Percentiles rank a stretch among this genome's conserved stretches.
phyloP scores from a whole-genome alignment of 176 grass and related monocot genomes.

The Bromus sterilis region DNA sequence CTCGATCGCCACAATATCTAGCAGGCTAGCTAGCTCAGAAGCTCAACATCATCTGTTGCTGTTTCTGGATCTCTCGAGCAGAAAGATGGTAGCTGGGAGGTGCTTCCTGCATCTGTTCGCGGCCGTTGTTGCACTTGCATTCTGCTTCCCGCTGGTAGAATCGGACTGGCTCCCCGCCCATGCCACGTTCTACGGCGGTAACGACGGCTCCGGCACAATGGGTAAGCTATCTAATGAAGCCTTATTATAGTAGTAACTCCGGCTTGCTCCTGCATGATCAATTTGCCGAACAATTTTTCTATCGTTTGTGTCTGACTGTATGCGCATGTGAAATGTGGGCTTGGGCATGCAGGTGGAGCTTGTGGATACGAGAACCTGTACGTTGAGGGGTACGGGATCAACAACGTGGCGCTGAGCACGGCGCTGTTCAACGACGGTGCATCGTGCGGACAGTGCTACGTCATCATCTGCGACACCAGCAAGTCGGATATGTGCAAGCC shows the following conservation, averaged over 20 bases:
- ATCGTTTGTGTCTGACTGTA: not conserved
- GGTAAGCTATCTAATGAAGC: not conserved
- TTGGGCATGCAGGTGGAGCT: conserved; percentile 48
- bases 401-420: conserved; percentile 44
- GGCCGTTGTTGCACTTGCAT: not conserved
- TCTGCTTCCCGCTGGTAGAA: not conserved
- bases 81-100: not conserved
- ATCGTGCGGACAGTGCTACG: conserved; percentile 49
- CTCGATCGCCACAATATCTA: not conserved
- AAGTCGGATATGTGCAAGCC: not conserved
- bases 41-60: not conserved
- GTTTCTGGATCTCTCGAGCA: not conserved
- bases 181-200: conserved; percentile 46
- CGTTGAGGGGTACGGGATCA: conserved; percentile 30
- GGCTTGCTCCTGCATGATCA: not conserved
- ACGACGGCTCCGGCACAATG: conserved; percentile 45
- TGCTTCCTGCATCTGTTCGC: not conserved
- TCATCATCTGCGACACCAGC: conserved; percentile 25
- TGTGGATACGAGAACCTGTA: conserved; percentile 63
- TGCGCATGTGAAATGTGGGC: not conserved
- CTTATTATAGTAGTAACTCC: no score
- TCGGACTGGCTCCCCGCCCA: not conserved
- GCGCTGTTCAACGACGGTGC: conserved; percentile 33
- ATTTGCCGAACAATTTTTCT: no score
- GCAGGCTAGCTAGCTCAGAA: not conserved